phyloP scores from a whole-genome alignment of 352 stramenopile genomes.

The Lagenidium sp. region DNA sequence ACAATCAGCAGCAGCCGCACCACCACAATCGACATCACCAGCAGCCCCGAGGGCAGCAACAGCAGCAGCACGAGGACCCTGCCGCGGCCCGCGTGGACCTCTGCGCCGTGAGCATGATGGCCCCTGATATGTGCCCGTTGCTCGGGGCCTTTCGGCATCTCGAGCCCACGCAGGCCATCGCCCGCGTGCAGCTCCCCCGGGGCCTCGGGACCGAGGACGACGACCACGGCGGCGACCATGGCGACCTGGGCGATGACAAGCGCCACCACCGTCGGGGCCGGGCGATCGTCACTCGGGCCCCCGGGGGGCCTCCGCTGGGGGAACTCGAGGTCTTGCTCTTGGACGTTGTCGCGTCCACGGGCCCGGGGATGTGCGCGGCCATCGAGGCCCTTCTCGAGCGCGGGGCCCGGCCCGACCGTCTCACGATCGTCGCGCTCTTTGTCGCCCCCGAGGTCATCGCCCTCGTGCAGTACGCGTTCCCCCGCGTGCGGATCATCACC shows the following conservation, averaged over 20 bases:
- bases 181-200: too few species aligned
- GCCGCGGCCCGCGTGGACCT: too few species aligned
- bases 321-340: conserved; percentile 53
- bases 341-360: conserved; percentile 24
- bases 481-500: conserved; percentile 17
- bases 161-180: too few species aligned
- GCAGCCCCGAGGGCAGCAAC: too few species aligned
- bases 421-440: conserved; percentile 38
- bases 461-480: conserved; percentile 20
- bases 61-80: too few species aligned
- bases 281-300: not conserved
- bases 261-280: conserved; percentile 9
- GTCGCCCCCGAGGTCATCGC: conserved; percentile 19
- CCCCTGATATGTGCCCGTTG: too few species aligned
- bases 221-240: too few species aligned
- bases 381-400: conserved; percentile 25
- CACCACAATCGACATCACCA: conserved; percentile 12
- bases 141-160: too few species aligned
- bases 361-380: conserved; percentile 20
- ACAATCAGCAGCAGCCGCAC: conserved; percentile 2
- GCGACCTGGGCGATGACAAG: conserved; percentile 15
- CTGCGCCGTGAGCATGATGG: too few species aligned
- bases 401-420: conserved; percentile 36
- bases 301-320: conserved; percentile 18
- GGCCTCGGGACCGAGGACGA: too few species aligned